Conservation (phyloP, 345 rosid genomes). For the Theobroma cacao region DNA sequence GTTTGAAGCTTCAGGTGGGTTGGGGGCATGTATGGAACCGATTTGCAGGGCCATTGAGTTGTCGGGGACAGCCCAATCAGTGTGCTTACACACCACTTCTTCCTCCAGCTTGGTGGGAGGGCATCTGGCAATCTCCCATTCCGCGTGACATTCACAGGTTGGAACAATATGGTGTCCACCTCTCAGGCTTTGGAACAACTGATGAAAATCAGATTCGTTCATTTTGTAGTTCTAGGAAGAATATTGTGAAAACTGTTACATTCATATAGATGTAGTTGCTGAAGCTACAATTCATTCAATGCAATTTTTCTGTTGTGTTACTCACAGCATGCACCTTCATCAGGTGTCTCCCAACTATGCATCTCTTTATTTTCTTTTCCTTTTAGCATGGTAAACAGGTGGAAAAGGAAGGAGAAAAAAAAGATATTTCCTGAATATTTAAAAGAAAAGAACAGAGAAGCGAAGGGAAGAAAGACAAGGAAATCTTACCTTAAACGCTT, state of each 20-base stretch:
- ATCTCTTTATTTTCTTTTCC: neutral
- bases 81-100: slow-evolving; percentile 88
- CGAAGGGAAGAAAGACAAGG: neutral
- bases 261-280: slow-evolving; percentile 26
- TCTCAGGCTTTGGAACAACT: slow-evolving; percentile 73
- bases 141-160: slow-evolving; percentile 64
- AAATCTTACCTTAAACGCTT: slow-evolving; percentile 4
- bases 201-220: slow-evolving; percentile 59
- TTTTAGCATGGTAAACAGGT: neutral
- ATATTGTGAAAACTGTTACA: slow-evolving; percentile 43
- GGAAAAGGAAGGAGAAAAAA: neutral
- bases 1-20: slow-evolving; percentile 74
- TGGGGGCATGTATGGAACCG: slow-evolving; percentile 99
- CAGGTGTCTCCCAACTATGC: neutral
- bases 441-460: neutral
- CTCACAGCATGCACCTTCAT: neutral
- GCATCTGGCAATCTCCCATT: slow-evolving; percentile 91
- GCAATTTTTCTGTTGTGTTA: neutral
- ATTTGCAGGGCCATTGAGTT: slow-evolving; percentile 90
- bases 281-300: neutral
- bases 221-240: slow-evolving; percentile 61
- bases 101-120: slow-evolving; percentile 99
- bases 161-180: slow-evolving; percentile 63
- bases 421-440: too few relatives aligned
- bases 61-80: slow-evolving; percentile 66